Evolutionary conservation across 805 yeast species (phyloP).

Genomic region (Torulaspora microellipsoides): DNA sequence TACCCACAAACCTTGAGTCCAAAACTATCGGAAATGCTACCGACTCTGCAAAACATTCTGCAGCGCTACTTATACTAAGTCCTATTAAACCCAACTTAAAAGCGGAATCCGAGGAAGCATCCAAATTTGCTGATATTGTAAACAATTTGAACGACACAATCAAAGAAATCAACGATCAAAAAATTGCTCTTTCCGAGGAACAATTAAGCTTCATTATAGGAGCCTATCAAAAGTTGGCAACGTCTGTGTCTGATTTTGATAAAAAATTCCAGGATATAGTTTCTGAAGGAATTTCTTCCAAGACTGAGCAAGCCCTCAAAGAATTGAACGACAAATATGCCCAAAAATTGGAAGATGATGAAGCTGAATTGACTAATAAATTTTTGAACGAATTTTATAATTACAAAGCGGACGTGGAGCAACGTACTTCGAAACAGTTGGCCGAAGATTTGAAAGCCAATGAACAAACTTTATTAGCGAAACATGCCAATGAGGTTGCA

Average conservation of each 20-base stretch:
- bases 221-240: constrained; percentile 14
- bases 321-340: constrained; percentile 24
- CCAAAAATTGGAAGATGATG: constrained; percentile 35
- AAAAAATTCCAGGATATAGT: constrained; percentile 15
- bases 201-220: constrained; percentile 14
- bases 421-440: constrained; percentile 54
- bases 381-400: constrained; percentile 56
- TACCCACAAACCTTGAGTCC: not conserved
- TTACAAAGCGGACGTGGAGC: constrained; percentile 58
- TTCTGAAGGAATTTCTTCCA: constrained; percentile 11
- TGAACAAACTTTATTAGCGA: constrained; percentile 56
- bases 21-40: not conserved
- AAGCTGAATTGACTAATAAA: constrained; percentile 53
- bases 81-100: constrained; percentile 3
- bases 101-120: constrained; percentile 4
- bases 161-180: constrained; percentile 35
- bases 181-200: constrained; percentile 25
- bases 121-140: constrained; percentile 18
- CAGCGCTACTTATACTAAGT: constrained; percentile 6
- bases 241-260: constrained; percentile 15
- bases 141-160: constrained; percentile 35
- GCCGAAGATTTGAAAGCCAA: constrained; percentile 63
- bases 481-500: constrained; percentile 69
- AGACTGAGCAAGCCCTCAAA: constrained; percentile 17
- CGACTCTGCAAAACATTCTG: not conserved